Base-by-base conservation (phyloP, 192 early-diverging fungal species). In the Powellomyces hirtus region DNA sequence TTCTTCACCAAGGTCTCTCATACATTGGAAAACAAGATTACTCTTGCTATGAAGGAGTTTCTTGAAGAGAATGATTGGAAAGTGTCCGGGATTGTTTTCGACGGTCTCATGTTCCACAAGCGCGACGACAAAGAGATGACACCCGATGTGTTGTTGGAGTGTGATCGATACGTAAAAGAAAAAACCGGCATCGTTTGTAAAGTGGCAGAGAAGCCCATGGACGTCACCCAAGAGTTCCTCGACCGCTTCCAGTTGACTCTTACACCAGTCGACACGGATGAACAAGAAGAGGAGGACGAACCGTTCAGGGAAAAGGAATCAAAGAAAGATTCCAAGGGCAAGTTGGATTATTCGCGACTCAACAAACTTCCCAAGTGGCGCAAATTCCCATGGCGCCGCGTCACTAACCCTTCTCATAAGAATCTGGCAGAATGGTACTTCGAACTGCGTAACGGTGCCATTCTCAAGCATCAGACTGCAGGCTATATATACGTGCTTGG, bases 1-100 rank as follows among this genome's bases (percentile, higher is more conserved):
- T 64, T 64, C 33, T 45, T 64, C 14, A 14, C 27, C 45, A 20
- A 30, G 30, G 16, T 14, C 44, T 22, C 46, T 16, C 62, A 64
- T 10, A 64, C 62, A 4, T 13, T 64, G 38, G 62, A 64, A 64
- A 64, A 44, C 34, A 31, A 64, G 45, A 64, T 64, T 20, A 64
- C 42, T 20, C 44, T 45, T 20, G 18, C 46, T 20, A 33, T 45
- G 11, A 35, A 27, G 27, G 26, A 64, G 33, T 64, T 64, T 33
- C 49, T 64, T 22, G 49, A 26, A 20, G 13, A 27, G 16, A n/a
- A 13, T 22, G 62, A 45, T n/a, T 64, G 62, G 62, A n/a, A 26
- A 22, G 29, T 64, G 42, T 22, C 22, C 33, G 31, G 20, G 6
- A 38, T 49, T 45, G 62, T 64, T 27, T 64, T 64, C 35, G 62